Conservation (phyloP, 495 filamentous ascomycete species). For the Penicillium desertorum region DNA sequence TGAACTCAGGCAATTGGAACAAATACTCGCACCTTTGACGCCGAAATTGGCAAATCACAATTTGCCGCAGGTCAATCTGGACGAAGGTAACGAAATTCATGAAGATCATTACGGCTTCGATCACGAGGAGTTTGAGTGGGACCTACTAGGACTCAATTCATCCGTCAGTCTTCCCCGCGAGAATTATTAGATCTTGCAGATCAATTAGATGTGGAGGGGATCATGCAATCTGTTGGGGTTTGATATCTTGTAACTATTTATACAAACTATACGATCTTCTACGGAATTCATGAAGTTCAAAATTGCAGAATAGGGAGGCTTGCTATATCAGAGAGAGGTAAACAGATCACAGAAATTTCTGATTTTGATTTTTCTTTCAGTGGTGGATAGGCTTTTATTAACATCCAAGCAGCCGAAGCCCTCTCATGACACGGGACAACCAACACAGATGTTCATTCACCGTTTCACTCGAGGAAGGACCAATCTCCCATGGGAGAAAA, state of each 20-base stretch:
- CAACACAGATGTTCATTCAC: too few relatives aligned
- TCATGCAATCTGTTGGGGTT: slow-evolving; percentile 28
- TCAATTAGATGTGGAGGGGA: slow-evolving; percentile 34
- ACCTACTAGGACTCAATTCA: slow-evolving; percentile 27
- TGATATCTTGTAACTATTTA: neutral
- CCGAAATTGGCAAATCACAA: slow-evolving; percentile 13
- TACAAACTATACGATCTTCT: neutral
- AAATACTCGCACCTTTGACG: slow-evolving; percentile 31
- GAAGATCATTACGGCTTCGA: slow-evolving; percentile 23
- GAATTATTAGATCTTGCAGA: slow-evolving; percentile 33
- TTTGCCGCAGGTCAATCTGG: neutral
- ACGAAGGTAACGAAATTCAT: slow-evolving; percentile 9
- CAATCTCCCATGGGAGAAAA: too few relatives aligned
- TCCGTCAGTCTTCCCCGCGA: slow-evolving; percentile 30
- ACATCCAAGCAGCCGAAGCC: too few relatives aligned
- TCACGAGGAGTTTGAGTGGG: slow-evolving; percentile 33
- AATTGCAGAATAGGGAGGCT: neutral
- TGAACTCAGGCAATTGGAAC: slow-evolving; percentile 31
- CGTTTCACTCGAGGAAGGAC: too few relatives aligned
- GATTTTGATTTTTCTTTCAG: neutral
- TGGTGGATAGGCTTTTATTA: neutral
- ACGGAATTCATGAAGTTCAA: neutral
- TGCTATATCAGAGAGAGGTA: too few relatives aligned
- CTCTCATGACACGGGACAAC: too few relatives aligned
- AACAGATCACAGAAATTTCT: neutral